phyloP scores from a whole-genome alignment of 2,329 filamentous ascomycete species.

The Colletotrichum sp. region DNA sequence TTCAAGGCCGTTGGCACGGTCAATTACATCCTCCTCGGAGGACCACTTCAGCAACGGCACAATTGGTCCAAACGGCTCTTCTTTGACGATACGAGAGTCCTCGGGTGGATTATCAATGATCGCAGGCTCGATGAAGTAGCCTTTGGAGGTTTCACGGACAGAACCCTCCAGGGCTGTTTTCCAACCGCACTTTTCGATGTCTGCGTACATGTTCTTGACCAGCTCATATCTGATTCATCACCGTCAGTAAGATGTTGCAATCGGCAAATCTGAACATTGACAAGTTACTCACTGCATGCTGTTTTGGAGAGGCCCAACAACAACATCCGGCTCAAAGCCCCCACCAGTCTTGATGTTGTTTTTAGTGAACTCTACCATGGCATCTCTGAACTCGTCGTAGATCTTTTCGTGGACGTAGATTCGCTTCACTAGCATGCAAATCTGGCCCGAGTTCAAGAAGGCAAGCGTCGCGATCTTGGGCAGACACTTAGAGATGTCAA shows the following conservation, averaged over 20 bases:
- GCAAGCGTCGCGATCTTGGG: conserved; percentile 51
- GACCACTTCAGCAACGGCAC: conserved; percentile 67
- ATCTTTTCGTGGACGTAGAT: conserved; percentile 66
- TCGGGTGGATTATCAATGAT: conserved; percentile 66
- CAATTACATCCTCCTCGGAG: conserved; percentile 63
- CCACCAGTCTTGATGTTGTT: conserved; percentile 48
- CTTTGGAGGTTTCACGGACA: conserved; percentile 32
- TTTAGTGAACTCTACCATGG: conserved; percentile 52
- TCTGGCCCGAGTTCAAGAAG: conserved; percentile 59
- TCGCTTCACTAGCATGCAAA: conserved; percentile 50
- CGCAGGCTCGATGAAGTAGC: conserved; percentile 61
- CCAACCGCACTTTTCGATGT: conserved; percentile 43
- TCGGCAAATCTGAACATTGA: background rate
- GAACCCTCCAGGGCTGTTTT: conserved; percentile 4
- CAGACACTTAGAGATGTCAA: conserved; percentile 47
- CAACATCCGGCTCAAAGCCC: conserved; percentile 45
- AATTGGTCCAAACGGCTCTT: conserved; percentile 62
- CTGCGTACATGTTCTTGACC: conserved; percentile 55
- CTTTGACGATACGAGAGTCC: conserved; percentile 57
- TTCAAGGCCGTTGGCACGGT: conserved; percentile 56
- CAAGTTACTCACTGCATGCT: conserved; percentile 54
- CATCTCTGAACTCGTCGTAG: conserved; percentile 56
- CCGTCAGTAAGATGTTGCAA: background rate
- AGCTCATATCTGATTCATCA: conserved; percentile 37
- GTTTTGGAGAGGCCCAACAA: conserved; percentile 63